Evolutionary conservation across 2,329 filamentous ascomycete species (phyloP), one percentile per base, ranked within the genome.

Genomic region (Hymenoscyphus albidus): DNA sequence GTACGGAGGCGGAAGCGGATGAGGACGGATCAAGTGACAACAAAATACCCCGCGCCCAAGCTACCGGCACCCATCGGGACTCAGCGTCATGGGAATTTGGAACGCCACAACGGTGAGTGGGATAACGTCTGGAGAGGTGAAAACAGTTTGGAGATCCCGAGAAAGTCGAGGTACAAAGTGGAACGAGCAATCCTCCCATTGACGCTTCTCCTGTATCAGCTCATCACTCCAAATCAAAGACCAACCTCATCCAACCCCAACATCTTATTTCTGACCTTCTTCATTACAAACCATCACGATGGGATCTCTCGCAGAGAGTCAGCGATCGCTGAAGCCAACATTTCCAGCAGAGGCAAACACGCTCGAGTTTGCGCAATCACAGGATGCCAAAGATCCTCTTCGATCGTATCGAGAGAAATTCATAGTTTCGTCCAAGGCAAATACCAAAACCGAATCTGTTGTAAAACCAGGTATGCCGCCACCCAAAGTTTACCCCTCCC

Each of bases 361-460:
- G 0, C 67, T 80, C 5, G 79, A 80, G 5, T 86, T 81, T 74
- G 84, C 84, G 35, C 70, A 76, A 62, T 76, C 77, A 32, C 79
- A 90, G 5, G 89, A 92, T 75, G 76, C 78, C 0, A 79, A 85
- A 70, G 88, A 92, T 72, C 77, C 81, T n/a, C 76, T 92, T 48
- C 77, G 78, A 16, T 78, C 81, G 64, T 82, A 91, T 62, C 84
- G 91, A 39, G 78, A 86, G 31, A 84, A 94, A 70, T 97, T 94
- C 75, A 82, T 89, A 58, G 87, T 96, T 57, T 93, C 93, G 0
- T 89, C 89, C 2, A 91, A 87, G 75, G 80, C 79, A 10, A 91
- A 93, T 51, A 77, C 95, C 57, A 87, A 83, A 74, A 84, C 89
- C 68, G 88, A 81, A 68, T 85, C 82, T 0, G 76, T 91, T 10